Conservation (phyloP, 768 basidiomycete species). For the Tylopilus balloui region DNA sequence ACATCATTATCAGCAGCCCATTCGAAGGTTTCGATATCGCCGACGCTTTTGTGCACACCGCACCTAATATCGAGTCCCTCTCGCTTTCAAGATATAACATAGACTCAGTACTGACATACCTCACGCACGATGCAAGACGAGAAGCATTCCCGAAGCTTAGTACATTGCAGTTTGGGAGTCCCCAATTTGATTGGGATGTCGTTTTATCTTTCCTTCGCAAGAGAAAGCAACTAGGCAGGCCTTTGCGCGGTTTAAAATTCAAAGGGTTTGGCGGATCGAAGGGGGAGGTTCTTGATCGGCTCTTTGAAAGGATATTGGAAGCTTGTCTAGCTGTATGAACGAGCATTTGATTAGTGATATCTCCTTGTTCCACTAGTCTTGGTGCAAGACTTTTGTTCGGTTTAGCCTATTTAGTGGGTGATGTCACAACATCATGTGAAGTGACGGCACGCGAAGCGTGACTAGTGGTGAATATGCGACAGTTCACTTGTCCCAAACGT, state of each 20-base stretch:
- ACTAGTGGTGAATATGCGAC: constrained; percentile 7
- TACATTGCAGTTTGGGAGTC: constrained; percentile 17
- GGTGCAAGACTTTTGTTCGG: too few relatives aligned
- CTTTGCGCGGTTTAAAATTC: constrained; percentile 17
- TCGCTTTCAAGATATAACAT: constrained; percentile 26
- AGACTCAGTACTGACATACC: constrained; percentile 23
- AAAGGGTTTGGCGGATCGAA: constrained; percentile 19
- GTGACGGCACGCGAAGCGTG: constrained; percentile 25
- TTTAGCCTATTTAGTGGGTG: too few relatives aligned
- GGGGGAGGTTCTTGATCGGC: constrained; percentile 19
- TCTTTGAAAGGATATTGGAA: constrained; percentile 18
- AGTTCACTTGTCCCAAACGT: background rate
- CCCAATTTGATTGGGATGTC: constrained; percentile 29
- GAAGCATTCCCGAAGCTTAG: constrained; percentile 25
- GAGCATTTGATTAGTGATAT: background rate
- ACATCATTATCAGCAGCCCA: constrained; percentile 21
- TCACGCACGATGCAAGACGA: constrained; percentile 24
- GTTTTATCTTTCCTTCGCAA: constrained; percentile 25
- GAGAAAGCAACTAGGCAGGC: constrained; percentile 19
- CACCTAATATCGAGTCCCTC: constrained; percentile 23
- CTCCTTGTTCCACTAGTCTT: background rate
- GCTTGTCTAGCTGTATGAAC: constrained; percentile 22
- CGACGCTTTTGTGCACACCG: constrained; percentile 20
- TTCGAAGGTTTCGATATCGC: constrained; percentile 24
- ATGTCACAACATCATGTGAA: constrained; percentile 15